Evolutionary conservation across 2,329 filamentous ascomycete species (phyloP).

Genomic region (Coleophoma eucalyptorum): DNA sequence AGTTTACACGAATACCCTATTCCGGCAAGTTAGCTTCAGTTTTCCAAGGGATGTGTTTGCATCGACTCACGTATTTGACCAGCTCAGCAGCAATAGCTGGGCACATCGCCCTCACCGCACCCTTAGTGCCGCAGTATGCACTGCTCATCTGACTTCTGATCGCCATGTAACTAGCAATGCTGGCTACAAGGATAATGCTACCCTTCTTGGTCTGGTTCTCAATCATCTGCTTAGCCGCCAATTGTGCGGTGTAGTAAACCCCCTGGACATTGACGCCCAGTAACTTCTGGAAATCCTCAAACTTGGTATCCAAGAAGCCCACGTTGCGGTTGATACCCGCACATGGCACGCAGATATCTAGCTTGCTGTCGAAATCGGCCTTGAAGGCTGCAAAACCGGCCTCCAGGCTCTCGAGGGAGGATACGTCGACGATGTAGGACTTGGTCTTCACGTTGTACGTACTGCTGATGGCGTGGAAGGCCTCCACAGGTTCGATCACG

Average conservation of each 20-base stretch:
- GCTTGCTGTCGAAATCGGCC: slow-evolving; percentile 26
- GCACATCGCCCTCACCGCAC: slow-evolving; percentile 41
- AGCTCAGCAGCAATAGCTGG: slow-evolving; percentile 42
- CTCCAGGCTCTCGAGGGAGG: slow-evolving; percentile 23
- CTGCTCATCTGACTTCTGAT: slow-evolving; percentile 43
- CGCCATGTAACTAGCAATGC: slow-evolving; percentile 48
- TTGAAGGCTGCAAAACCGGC: slow-evolving; percentile 27
- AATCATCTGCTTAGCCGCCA: slow-evolving; percentile 31
- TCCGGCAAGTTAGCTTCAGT: neutral
- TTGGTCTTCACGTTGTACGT: slow-evolving; percentile 36
- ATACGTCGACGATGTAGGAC: slow-evolving; percentile 37
- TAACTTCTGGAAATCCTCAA: slow-evolving; percentile 36
- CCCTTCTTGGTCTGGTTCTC: slow-evolving; percentile 43
- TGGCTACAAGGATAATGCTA: slow-evolving; percentile 49
- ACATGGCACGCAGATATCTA: slow-evolving; percentile 40
- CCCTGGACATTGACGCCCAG: slow-evolving; percentile 45
- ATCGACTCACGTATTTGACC: slow-evolving; percentile 23
- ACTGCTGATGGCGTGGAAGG: slow-evolving; percentile 35
- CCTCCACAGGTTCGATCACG: slow-evolving; percentile 33
- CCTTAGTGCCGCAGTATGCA: slow-evolving; percentile 44
- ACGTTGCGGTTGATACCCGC: slow-evolving; percentile 41
- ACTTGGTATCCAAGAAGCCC: slow-evolving; percentile 38
- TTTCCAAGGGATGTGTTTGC: neutral
- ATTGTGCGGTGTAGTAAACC: slow-evolving; percentile 31
- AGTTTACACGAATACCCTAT: slow-evolving; percentile 37